Evolutionary conservation across 202 grass and related monocot species (phyloP).

Genomic region (Dendrocalamus latiflorus): DNA sequence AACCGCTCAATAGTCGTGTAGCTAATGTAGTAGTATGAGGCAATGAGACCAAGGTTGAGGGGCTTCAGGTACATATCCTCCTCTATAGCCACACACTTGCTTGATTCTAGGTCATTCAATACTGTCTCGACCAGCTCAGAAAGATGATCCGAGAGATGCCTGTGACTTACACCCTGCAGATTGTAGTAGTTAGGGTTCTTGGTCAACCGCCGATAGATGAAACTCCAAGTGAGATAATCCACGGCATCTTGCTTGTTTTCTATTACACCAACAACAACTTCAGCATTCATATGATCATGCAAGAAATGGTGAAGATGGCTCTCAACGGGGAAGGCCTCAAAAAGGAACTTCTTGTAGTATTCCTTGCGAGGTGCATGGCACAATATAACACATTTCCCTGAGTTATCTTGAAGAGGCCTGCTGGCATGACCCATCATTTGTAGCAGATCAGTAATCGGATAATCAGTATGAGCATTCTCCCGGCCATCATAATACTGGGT

Average conservation of each 20-base stretch:
- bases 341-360: slow-evolving; percentile 94
- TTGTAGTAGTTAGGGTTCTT: slow-evolving; percentile 96
- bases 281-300: slow-evolving; percentile 88
- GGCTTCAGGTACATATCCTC: slow-evolving; percentile 91
- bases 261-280: slow-evolving; percentile 60
- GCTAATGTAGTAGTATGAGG: slow-evolving; percentile 87
- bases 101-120: slow-evolving; percentile 63
- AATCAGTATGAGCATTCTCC: slow-evolving; percentile 88
- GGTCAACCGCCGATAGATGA: slow-evolving; percentile 75
- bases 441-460: slow-evolving; percentile 79
- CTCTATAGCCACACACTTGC: slow-evolving; percentile 76
- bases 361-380: slow-evolving; percentile 88
- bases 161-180: slow-evolving; percentile 81
- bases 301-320: slow-evolving; percentile 85
- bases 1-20: slow-evolving; percentile 79
- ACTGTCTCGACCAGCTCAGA: slow-evolving; percentile 70
- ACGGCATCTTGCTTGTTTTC: slow-evolving; percentile 98
- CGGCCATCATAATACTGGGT: slow-evolving; percentile 88
- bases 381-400: slow-evolving; percentile 85
- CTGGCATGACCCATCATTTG: slow-evolving; percentile 98
- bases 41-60: slow-evolving; percentile 85
- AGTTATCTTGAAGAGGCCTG: slow-evolving; percentile 82
- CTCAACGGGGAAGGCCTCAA: slow-evolving; percentile 89
- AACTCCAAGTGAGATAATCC: slow-evolving; percentile 92
- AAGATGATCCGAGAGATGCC: slow-evolving; percentile 83